phyloP scores from a whole-genome alignment of 2,329 filamentous ascomycete species.

The Nemania abortiva region DNA sequence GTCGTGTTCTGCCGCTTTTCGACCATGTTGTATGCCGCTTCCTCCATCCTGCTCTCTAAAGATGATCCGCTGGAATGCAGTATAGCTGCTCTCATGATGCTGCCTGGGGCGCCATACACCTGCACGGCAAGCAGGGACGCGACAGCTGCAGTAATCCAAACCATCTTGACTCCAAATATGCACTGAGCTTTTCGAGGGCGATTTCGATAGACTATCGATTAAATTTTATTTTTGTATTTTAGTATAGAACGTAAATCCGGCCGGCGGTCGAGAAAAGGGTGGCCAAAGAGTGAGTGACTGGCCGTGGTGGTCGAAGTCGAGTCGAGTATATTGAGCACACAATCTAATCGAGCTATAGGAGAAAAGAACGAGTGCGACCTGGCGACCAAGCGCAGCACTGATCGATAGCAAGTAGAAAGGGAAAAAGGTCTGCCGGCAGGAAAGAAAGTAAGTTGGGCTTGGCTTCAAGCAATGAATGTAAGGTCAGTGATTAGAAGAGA shows the following conservation, averaged over 20 bases:
- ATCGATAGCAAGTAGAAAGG: slow-evolving; percentile 35
- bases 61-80: slow-evolving; percentile 29
- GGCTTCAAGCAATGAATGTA: slow-evolving; percentile 42
- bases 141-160: slow-evolving; percentile 53
- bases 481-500: slow-evolving; percentile 39
- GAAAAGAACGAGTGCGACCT: slow-evolving; percentile 26
- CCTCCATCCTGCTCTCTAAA: slow-evolving; percentile 40
- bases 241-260: slow-evolving; percentile 36
- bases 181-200: not conserved
- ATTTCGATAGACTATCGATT: slow-evolving; percentile 15
- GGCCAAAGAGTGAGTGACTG: slow-evolving; percentile 44
- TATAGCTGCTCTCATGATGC: slow-evolving; percentile 36
- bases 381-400: slow-evolving; percentile 37
- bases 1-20: slow-evolving; percentile 40
- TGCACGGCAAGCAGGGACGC: slow-evolving; percentile 54
- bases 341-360: slow-evolving; percentile 38
- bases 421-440: slow-evolving; percentile 52
- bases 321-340: slow-evolving; percentile 5
- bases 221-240: slow-evolving; percentile 16
- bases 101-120: slow-evolving; percentile 52
- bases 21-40: slow-evolving; percentile 36
- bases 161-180: slow-evolving; percentile 49
- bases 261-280: slow-evolving; percentile 45
- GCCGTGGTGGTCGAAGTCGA: not conserved
- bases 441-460: slow-evolving; percentile 48